phyloP scores from a whole-genome alignment of 805 yeast genomes.

The Candida chauliodis region DNA sequence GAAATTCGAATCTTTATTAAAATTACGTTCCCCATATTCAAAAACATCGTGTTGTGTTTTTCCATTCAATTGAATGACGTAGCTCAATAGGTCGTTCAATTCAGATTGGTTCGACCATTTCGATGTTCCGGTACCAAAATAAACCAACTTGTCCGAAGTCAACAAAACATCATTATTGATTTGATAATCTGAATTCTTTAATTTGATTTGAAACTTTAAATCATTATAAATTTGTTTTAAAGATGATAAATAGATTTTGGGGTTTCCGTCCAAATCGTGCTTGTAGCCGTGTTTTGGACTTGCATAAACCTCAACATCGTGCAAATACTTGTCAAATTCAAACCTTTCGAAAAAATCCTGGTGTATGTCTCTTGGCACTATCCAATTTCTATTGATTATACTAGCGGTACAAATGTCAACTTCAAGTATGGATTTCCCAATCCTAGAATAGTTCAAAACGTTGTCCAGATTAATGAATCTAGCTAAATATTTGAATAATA shows the following conservation, averaged over 20 bases:
- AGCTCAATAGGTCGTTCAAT: slow-evolving; percentile 26
- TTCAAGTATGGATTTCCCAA: slow-evolving; percentile 65
- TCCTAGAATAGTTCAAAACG: slow-evolving; percentile 37
- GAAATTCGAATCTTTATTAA: slow-evolving; percentile 5
- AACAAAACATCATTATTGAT: slow-evolving; percentile 7
- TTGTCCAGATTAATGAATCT: slow-evolving; percentile 21
- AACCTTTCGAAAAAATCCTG: slow-evolving; percentile 42
- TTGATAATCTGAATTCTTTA: slow-evolving; percentile 6
- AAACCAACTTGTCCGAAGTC: slow-evolving; percentile 8
- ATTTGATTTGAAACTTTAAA: slow-evolving; percentile 46
- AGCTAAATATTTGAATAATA: slow-evolving; percentile 7
- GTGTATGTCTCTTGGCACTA: slow-evolving; percentile 49
- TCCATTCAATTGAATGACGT: slow-evolving; percentile 23
- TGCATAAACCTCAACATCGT: slow-evolving; percentile 1
- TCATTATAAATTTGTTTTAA: slow-evolving; percentile 57
- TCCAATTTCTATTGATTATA: slow-evolving; percentile 52
- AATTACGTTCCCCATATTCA: slow-evolving; percentile 7
- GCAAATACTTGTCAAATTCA: slow-evolving; percentile 8
- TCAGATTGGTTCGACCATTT: slow-evolving; percentile 29
- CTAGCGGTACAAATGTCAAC: slow-evolving; percentile 62
- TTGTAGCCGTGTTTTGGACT: slow-evolving; percentile 11
- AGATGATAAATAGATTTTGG: slow-evolving; percentile 42
- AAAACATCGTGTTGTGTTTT: slow-evolving; percentile 5
- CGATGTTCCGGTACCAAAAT: slow-evolving; percentile 22
- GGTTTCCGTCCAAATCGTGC: slow-evolving; percentile 11